Percentiles rank a stretch among this genome's conserved stretches.
Conservation (phyloP, 805 yeast species). For the Lachancea waltii region DNA sequence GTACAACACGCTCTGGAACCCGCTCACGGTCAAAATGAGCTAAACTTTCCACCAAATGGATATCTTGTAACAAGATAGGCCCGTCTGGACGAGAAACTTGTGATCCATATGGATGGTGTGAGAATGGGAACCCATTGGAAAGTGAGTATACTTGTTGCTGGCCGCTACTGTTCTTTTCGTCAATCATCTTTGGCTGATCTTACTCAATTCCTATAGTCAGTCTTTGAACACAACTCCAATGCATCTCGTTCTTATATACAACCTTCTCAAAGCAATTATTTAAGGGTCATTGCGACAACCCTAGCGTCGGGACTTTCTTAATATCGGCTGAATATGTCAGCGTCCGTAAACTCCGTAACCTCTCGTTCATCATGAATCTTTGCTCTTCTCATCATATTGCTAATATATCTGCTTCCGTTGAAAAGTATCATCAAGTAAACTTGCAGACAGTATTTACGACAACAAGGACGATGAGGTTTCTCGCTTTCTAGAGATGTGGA, state of each 20-base stretch:
- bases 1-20: conserved; percentile 62
- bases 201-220: neutral
- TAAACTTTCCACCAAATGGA: conserved; percentile 47
- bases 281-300: too few species aligned
- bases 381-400: too few species aligned
- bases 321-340: too few species aligned
- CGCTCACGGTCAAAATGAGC: conserved; percentile 61
- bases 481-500: too few species aligned
- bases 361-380: too few species aligned
- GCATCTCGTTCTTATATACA: neutral
- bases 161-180: conserved; percentile 6
- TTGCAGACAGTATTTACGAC: too few species aligned
- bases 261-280: too few species aligned
- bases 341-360: too few species aligned
- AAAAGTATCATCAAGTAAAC: too few species aligned
- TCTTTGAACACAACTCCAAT: neutral
- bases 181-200: conserved; percentile 6
- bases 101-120: conserved; percentile 47
- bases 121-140: conserved; percentile 49
- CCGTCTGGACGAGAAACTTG: conserved; percentile 51
- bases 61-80: conserved; percentile 53
- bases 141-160: conserved; percentile 33
- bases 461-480: too few species aligned
- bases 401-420: too few species aligned
- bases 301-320: too few species aligned